Conservation (phyloP, 371 early-diverging fungal genomes). For the Syncephalastrum sp. region DNA sequence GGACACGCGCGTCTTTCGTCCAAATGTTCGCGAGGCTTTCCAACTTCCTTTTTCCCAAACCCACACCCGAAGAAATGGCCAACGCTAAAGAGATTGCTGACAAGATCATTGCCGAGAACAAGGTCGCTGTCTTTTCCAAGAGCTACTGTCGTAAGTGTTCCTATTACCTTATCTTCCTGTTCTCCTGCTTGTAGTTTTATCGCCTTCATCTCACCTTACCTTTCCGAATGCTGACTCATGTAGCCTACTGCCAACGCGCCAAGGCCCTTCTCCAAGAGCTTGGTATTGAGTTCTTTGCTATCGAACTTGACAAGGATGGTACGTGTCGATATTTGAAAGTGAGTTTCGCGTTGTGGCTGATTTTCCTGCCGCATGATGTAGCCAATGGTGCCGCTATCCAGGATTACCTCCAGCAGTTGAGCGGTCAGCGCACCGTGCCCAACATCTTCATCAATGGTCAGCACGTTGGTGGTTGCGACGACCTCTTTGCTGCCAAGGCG, state of each 20-base stretch:
- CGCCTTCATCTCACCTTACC: neutral
- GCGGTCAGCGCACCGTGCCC: slow-evolving; percentile 84
- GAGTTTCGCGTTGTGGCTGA: neutral
- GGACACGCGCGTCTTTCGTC: no score
- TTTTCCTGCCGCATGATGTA: slow-evolving; percentile 13
- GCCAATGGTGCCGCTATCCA: slow-evolving; percentile 75
- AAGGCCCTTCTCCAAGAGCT: slow-evolving; percentile 51
- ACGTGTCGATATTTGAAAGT: no score
- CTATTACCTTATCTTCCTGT: neutral
- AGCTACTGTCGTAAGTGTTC: slow-evolving; percentile 63
- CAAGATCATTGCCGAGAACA: slow-evolving; percentile 12
- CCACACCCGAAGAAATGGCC: slow-evolving; percentile 15
- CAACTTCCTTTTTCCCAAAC: neutral
- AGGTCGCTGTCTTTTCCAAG: slow-evolving; percentile 70
- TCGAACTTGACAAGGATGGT: slow-evolving; percentile 49
- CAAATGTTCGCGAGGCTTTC: neutral
- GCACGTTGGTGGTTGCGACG: slow-evolving; percentile 82
- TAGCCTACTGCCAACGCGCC: slow-evolving; percentile 68
- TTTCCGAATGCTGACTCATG: neutral
- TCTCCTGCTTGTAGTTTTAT: neutral
- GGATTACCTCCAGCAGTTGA: slow-evolving; percentile 56
- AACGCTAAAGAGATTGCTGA: slow-evolving; percentile 17
- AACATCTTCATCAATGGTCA: slow-evolving; percentile 80
- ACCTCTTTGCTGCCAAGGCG: slow-evolving; percentile 49
- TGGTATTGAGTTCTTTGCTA: slow-evolving; percentile 24